Evolutionary conservation across 2,329 filamentous ascomycete species (phyloP).

Genomic region (Fusarium keratoplasticum): DNA sequence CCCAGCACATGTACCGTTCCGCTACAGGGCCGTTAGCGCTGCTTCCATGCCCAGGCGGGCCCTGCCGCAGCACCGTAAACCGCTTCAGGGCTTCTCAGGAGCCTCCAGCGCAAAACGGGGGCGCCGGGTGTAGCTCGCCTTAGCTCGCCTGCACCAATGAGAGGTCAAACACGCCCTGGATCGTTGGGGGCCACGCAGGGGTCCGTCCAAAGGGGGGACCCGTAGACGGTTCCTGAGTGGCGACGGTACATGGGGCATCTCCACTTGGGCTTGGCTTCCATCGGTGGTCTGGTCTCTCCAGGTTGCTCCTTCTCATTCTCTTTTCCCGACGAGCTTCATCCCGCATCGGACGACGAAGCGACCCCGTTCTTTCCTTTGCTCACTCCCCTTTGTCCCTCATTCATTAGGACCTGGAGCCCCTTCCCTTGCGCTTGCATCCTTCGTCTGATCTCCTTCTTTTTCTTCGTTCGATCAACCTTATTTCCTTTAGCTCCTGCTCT

Average conservation of each 20-base stretch:
- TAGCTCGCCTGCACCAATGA: constrained; percentile 21
- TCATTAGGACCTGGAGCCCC: constrained; percentile 22
- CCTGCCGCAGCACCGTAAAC: constrained; percentile 38
- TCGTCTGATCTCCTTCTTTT: constrained; percentile 25
- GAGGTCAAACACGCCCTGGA: not conserved
- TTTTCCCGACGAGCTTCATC: constrained; percentile 33
- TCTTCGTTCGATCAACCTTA: constrained; percentile 21
- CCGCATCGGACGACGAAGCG: constrained; percentile 25
- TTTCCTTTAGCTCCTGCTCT: constrained; percentile 15
- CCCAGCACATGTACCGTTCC: not conserved
- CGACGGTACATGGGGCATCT: constrained; percentile 33
- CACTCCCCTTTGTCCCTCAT: constrained; percentile 4
- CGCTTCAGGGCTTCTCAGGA: constrained; percentile 15
- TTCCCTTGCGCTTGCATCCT: constrained; percentile 18
- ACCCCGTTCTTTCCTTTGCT: constrained; percentile 19
- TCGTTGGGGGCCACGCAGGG: constrained; percentile 22
- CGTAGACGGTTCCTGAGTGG: constrained; percentile 33
- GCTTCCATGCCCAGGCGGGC: constrained; percentile 36
- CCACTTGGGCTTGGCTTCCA: constrained; percentile 23
- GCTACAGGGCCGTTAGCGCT: constrained; percentile 8
- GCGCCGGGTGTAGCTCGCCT: constrained; percentile 5
- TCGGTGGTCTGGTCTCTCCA: constrained; percentile 2
- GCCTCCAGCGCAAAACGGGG: constrained; percentile 19
- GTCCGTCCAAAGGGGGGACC: constrained; percentile 6
- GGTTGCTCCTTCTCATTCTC: constrained; percentile 11